Evolutionary conservation across 768 basidiomycete genomes (phyloP).

Genomic region (Tulasnella sp.): DNA sequence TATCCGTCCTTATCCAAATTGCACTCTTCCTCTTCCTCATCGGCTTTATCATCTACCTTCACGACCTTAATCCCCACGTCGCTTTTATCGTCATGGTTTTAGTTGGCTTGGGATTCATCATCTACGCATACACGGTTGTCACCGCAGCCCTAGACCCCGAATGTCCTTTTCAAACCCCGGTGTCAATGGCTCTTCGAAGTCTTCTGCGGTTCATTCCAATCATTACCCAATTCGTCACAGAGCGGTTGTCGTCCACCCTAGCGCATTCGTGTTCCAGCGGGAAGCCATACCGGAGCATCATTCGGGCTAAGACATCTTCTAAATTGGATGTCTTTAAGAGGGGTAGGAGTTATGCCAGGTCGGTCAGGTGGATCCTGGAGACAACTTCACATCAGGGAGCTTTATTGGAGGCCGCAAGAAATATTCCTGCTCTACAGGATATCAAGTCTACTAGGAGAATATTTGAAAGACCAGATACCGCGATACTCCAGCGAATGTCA

Average conservation of each 20-base stretch:
- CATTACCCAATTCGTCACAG: no score
- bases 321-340: no score
- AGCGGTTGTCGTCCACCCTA: no score
- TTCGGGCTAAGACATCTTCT: no score
- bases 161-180: slow-evolving; percentile 5
- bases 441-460: no score
- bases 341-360: no score
- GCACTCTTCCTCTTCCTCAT: slow-evolving; percentile 6
- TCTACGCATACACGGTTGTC: background rate
- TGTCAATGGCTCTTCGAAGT: background rate
- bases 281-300: no score
- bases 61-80: background rate
- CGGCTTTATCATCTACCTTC: background rate
- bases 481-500: no score
- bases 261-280: no score
- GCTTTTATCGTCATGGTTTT: background rate
- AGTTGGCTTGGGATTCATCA: background rate
- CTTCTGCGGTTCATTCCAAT: no score
- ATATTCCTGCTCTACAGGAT: background rate
- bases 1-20: no score
- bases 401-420: background rate
- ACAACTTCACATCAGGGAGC: slow-evolving; percentile 1
- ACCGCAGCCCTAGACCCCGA: background rate
- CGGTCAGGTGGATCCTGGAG: slow-evolving; percentile 7
- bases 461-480: no score